Percentiles rank a stretch among this genome's conserved stretches.
phyloP scores from a whole-genome alignment of 2,329 filamentous ascomycete species.

The Colletotrichum sp. region DNA sequence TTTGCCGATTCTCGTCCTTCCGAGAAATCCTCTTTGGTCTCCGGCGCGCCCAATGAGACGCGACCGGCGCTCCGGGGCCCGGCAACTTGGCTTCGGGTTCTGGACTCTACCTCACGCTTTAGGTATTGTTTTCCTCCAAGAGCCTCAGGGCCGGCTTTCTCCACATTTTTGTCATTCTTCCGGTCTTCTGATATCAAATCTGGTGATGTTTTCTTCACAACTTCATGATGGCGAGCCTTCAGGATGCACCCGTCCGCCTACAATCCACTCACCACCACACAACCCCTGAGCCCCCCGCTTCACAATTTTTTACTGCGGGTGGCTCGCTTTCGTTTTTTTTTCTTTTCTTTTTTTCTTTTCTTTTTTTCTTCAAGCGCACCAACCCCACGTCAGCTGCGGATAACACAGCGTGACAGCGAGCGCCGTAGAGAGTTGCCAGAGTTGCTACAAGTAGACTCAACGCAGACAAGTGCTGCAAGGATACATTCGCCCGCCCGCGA shows the following conservation, averaged over 20 bases:
- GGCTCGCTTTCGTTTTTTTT: not conserved
- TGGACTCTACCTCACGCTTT: not conserved
- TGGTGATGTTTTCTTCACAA: not conserved
- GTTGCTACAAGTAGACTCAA: not conserved
- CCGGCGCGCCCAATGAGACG: conserved; percentile 9
- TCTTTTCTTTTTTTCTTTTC: not conserved
- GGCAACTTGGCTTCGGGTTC: conserved; percentile 11
- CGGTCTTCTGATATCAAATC: conserved; percentile 1
- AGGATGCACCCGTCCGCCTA: not conserved
- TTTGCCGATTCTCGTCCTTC: conserved; percentile 20
- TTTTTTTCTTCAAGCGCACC: conserved; percentile 10
- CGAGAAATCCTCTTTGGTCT: conserved; percentile 18
- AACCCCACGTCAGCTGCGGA: conserved; percentile 1
- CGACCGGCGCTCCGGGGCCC: conserved; percentile 3
- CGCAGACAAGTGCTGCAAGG: not conserved
- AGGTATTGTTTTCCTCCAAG: not conserved
- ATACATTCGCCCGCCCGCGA: not conserved
- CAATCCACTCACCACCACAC: not conserved
- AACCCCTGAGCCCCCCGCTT: not conserved
- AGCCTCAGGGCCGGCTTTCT: conserved; percentile 6
- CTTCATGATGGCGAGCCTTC: not conserved
- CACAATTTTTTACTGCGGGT: not conserved
- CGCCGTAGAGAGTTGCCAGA: not conserved
- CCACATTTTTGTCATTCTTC: not conserved
- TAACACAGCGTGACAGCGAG: not conserved